Evolutionary conservation across 2,329 filamentous ascomycete species (phyloP).

Genomic region (Pestalotiopsis sp.): DNA sequence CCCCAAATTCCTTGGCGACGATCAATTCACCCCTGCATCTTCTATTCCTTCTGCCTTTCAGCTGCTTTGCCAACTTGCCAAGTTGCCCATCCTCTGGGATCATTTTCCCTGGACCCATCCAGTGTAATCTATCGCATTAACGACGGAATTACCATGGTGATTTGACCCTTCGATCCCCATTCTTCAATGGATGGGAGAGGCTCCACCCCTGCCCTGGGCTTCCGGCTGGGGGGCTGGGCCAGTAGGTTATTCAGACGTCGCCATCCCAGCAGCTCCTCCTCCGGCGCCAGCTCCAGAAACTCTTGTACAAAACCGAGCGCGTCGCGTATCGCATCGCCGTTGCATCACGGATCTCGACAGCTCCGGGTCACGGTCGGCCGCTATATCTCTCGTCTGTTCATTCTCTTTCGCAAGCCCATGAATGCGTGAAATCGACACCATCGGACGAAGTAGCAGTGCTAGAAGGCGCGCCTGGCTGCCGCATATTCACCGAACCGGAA

Average conservation of each 20-base stretch:
- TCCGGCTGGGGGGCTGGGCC: not conserved
- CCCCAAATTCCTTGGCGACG: conserved; percentile 6
- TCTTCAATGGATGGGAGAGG: not conserved
- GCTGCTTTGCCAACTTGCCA: not conserved
- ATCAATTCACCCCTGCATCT: conserved; percentile 5
- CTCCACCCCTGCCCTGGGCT: not conserved
- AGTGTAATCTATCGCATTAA: not conserved
- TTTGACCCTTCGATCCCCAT: not conserved
- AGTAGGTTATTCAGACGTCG: conserved; percentile 10
- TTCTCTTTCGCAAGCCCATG: too few relatives aligned
- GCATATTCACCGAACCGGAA: not conserved
- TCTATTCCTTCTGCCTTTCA: not conserved
- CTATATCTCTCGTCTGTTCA: too few relatives aligned
- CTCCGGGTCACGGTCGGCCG: not conserved
- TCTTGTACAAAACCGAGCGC: not conserved
- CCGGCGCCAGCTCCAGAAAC: not conserved
- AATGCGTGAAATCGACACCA: too few relatives aligned
- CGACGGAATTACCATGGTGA: not conserved
- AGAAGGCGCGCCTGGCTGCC: not conserved
- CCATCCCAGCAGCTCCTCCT: not conserved
- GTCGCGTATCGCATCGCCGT: not conserved
- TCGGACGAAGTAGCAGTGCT: too few relatives aligned
- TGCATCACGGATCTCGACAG: not conserved
- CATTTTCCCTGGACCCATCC: not conserved
- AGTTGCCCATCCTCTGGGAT: conserved; percentile 3